Conservation (phyloP, 257 asterid genomes). For the Cruciata laevipes region DNA sequence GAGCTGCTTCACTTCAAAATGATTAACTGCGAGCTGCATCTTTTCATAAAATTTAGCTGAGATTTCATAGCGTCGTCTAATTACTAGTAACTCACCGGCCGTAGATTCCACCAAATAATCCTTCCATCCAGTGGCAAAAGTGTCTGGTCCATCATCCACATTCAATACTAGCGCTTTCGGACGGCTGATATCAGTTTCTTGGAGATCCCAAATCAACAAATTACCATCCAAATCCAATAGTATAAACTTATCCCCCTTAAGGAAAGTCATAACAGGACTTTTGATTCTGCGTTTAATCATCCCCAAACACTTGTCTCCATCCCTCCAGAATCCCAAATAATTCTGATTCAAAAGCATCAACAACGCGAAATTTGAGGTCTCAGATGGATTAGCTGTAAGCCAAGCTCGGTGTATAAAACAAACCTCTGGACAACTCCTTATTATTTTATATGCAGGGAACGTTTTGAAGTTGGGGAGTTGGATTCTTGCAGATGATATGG, state of each 20-base stretch:
- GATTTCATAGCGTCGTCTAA: too few relatives aligned
- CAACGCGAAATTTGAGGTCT: not conserved
- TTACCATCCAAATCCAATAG: not conserved
- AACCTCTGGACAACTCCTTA: too few relatives aligned
- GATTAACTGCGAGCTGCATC: too few relatives aligned
- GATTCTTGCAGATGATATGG: not conserved
- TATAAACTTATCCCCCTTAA: not conserved
- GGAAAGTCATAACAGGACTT: not conserved
- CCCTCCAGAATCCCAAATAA: not conserved
- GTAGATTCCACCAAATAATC: not conserved
- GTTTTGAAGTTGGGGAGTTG: not conserved
- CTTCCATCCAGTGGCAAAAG: too few relatives aligned
- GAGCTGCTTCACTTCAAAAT: not conserved
- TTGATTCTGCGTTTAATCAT: not conserved
- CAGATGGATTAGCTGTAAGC: not conserved
- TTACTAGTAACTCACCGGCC: not conserved
- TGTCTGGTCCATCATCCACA: not conserved
- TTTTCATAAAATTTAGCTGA: too few relatives aligned
- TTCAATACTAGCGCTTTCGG: not conserved
- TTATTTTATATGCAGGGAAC: not conserved
- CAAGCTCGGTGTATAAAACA: not conserved
- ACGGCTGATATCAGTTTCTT: not conserved
- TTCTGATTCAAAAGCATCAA: not conserved
- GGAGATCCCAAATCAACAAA: not conserved
- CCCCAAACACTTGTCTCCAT: not conserved